Evolutionary conservation across 805 yeast genomes (phyloP), one percentile per base, ranked within the genome.

Genomic region (Saccharomycopsis olivae): DNA sequence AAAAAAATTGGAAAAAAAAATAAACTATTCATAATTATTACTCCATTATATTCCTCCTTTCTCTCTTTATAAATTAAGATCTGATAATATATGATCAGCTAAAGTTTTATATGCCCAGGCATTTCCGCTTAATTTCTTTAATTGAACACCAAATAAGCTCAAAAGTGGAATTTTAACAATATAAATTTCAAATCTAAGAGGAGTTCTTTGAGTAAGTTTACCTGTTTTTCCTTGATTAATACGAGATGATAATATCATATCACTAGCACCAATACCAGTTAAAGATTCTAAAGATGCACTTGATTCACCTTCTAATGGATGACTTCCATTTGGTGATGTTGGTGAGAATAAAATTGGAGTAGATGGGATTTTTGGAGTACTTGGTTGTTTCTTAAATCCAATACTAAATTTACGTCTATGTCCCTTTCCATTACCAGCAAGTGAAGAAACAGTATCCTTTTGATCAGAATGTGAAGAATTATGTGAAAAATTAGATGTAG

Each of bases 21-120:
- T n/a, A n/a, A n/a, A n/a, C n/a, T n/a, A n/a, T n/a, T n/a, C n/a
- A n/a, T n/a, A n/a, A n/a, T n/a, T n/a, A n/a, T n/a, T n/a, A n/a
- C n/a, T n/a, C n/a, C n/a, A n/a, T n/a, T n/a, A n/a, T n/a, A n/a
- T n/a, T n/a, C n/a, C n/a, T n/a, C n/a, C n/a, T n/a, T n/a, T n/a
- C n/a, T n/a, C n/a, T n/a, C n/a, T n/a, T n/a, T 32, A 45, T 24
- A 45, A 35, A 19, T 42, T 42, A 16, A 45, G 39, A 17, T 81
- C 82, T 44, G 69, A 69, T 58, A 88, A 70, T 36, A 88, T 81
- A 56, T 78, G 85, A 40, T 89, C 78, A 2, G 96, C 96, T 54
- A 88, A 66, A 8, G 87, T 78, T 64, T 89, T 88, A 62, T 88
- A 88, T 62, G 81, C 74, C 96, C 96, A 88, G 1, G 95, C 85